A percentile compares a stretch with the other conserved stretches of the same genome.
These are phyloP conservation scores for Ramularia endophylla DNA, from an alignment of 2,329 filamentous ascomycete species.

Conservation along the genomic window DNA sequence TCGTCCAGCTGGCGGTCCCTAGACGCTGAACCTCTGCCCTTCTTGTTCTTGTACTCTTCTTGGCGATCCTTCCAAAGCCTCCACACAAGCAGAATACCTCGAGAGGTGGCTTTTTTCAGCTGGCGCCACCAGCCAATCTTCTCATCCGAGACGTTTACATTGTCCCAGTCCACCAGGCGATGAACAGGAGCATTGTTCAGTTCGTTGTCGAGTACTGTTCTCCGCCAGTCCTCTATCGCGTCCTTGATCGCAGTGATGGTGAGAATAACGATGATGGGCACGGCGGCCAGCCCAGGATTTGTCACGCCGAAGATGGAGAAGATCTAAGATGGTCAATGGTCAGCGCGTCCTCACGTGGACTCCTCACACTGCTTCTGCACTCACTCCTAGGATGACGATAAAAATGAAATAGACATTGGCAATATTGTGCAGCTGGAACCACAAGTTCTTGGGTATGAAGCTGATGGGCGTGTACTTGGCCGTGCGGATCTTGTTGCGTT, in stretches of 20 bases:
- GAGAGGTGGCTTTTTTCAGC: slow-evolving; percentile 82
- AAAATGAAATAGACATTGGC: slow-evolving; percentile 99
- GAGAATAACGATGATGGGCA: slow-evolving; percentile 90
- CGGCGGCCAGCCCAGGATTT: slow-evolving; percentile 83
- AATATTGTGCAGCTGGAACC: slow-evolving; percentile 97
- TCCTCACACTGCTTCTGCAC: slow-evolving; percentile 35
- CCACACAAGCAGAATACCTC: slow-evolving; percentile 53
- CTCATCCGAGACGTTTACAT: slow-evolving; percentile 88
- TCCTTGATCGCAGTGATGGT: slow-evolving; percentile 87
- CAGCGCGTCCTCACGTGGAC: slow-evolving; percentile 7
- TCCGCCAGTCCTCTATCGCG: slow-evolving; percentile 87
- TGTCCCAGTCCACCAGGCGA: slow-evolving; percentile 78
- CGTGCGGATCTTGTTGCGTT: slow-evolving; percentile 94
- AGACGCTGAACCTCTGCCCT: slow-evolving; percentile 43
- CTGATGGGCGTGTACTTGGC: slow-evolving; percentile 95
- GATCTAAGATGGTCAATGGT: slow-evolving; percentile 52
- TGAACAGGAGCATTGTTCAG: slow-evolving; percentile 96
- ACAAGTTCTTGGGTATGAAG: slow-evolving; percentile 94
- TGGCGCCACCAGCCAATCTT: slow-evolving; percentile 78
- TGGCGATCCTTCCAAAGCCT: slow-evolving; percentile 39
- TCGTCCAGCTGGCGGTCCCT: slow-evolving; percentile 45
- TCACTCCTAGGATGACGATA: slow-evolving; percentile 86
- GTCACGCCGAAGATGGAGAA: slow-evolving; percentile 92
- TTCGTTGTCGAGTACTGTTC: slow-evolving; percentile 85
- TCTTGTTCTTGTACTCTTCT: slow-evolving; percentile 34